These are phyloP conservation scores for Yamadazyma atmosphaerica DNA, from an alignment of 1,139 yeast genomes.

Conservation along the genomic window DNA sequence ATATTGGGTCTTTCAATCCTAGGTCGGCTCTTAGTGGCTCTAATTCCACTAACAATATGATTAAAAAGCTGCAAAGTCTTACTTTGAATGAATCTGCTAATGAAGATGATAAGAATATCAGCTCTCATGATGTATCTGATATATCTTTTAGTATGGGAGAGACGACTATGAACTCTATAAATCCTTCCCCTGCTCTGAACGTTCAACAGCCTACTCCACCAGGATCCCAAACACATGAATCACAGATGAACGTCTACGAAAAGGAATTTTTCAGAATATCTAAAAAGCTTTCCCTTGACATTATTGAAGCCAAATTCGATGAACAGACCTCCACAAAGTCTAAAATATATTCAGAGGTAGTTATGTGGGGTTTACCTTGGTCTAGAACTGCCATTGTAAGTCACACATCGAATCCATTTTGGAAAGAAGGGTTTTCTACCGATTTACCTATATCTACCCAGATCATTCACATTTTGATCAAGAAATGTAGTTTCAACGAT, in stretches of 20 bases:
- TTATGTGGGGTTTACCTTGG: slow-evolving; percentile 70
- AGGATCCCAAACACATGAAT: slow-evolving; percentile 7
- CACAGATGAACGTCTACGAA: slow-evolving; percentile 21
- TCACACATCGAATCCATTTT: slow-evolving; percentile 55
- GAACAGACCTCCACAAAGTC: slow-evolving; percentile 16
- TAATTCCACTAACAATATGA: slow-evolving; percentile 11
- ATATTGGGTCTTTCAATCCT: slow-evolving; percentile 38
- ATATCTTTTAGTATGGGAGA: slow-evolving; percentile 12
- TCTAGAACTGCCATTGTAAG: slow-evolving; percentile 64
- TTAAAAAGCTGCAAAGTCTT: slow-evolving; percentile 11
- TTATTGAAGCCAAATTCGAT: slow-evolving; percentile 68
- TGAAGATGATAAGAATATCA: background rate
- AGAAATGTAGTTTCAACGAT: slow-evolving; percentile 28
- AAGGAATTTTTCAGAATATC: slow-evolving; percentile 54
- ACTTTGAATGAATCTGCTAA: slow-evolving; percentile 3
- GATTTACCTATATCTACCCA: slow-evolving; percentile 58
- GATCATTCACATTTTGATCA: slow-evolving; percentile 52
- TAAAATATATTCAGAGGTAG: slow-evolving; percentile 59
- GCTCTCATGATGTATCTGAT: slow-evolving; percentile 4
- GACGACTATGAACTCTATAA: slow-evolving; percentile 7
- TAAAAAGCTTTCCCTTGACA: slow-evolving; percentile 53
- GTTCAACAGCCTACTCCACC: slow-evolving; percentile 3
- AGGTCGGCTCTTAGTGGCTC: slow-evolving; percentile 23
- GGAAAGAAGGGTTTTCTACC: slow-evolving; percentile 67
- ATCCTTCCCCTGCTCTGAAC: background rate